Evolutionary conservation across 2,329 filamentous ascomycete species (phyloP), one percentile per base, ranked within the genome.

Genomic region (Calonectria ilicicola): DNA sequence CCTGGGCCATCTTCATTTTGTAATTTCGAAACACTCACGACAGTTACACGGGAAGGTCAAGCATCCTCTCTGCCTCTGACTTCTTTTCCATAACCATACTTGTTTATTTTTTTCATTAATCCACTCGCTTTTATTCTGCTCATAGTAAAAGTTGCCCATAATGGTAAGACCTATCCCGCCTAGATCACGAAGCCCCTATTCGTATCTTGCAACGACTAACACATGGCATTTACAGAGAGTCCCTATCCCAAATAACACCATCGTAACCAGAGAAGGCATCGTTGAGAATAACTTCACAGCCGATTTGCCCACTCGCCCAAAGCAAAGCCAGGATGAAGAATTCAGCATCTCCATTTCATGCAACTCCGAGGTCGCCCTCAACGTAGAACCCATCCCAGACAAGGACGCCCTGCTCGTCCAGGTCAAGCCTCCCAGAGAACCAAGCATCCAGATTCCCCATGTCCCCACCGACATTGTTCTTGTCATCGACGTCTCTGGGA

Each of bases 401-500:
- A 75, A 78, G 2, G 81, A 87, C 12, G 86, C 85, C 1, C 76
- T 90, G 1, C 65, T 90, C 4, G 79, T 89, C 74, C 87, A 85
- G 58, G 80, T 91, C 14, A 79, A 84, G 5, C 87, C 88, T 0
- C 89, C 88, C 0, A 79, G 49, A 3, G 67, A 79, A 8, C 87
- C 87, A 1, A 32, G 47, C 0, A 21, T 76, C 2, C 26, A 74
- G 0, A 72, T 83, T 0, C 68, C 77, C 8, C 88, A 89, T 77
- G 84, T 88, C 0, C 87, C 89, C 2, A 91, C 89, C 78, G 90
- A 92, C 72, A 88, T 92, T 38, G 90, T 91, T 2, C 85, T 92
- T 3, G 90, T 90, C 19, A 91, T 92, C 67, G 91, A 92, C 77
- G 85, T 91, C 17, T 92, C 91, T 0, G 85, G 84, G 0, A 91